Conservation (phyloP, 805 yeast species). For the Scheffersomyces spartinae region DNA sequence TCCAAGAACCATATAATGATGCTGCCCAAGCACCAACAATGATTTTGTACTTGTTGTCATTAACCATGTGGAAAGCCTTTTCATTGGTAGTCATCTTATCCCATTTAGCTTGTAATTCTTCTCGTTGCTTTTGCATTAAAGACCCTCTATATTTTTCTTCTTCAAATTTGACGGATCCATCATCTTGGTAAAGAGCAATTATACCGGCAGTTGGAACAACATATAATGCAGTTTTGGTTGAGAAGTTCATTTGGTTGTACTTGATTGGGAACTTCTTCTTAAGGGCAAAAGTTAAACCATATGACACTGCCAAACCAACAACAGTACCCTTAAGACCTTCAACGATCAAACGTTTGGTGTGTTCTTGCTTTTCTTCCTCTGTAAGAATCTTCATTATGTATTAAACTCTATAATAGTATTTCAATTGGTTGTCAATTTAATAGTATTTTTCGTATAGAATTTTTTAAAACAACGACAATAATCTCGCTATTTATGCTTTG, state of each 20-base stretch:
- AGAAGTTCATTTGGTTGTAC: conserved; percentile 25
- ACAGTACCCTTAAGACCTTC: conserved; percentile 56
- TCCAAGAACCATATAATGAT: conserved; percentile 74
- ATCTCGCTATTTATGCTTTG: too few relatives aligned
- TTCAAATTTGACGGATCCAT: conserved; percentile 59
- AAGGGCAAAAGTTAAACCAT: conserved; percentile 35
- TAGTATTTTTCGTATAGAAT: too few relatives aligned
- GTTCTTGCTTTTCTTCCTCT: conserved; percentile 57
- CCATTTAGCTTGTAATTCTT: conserved; percentile 44
- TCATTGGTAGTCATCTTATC: conserved; percentile 35
- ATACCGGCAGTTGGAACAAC: conserved; percentile 56
- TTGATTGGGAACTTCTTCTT: conserved; percentile 29
- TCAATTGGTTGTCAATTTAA: too few relatives aligned
- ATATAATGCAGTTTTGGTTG: conserved; percentile 49
- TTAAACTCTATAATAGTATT: too few relatives aligned
- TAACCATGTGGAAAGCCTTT: conserved; percentile 35
- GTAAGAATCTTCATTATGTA: conserved; percentile 58
- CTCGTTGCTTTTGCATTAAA: conserved; percentile 23
- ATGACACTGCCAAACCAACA: conserved; percentile 47
- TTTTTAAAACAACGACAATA: too few relatives aligned
- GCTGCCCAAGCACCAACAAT: conserved; percentile 72
- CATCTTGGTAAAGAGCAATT: conserved; percentile 59
- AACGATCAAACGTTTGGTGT: conserved; percentile 40
- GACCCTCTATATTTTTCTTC: conserved; percentile 43
- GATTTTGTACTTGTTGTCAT: conserved; percentile 51